Evolutionary conservation across 78 protist genomes (phyloP).

Genomic region (Guillardia theta): DNA sequence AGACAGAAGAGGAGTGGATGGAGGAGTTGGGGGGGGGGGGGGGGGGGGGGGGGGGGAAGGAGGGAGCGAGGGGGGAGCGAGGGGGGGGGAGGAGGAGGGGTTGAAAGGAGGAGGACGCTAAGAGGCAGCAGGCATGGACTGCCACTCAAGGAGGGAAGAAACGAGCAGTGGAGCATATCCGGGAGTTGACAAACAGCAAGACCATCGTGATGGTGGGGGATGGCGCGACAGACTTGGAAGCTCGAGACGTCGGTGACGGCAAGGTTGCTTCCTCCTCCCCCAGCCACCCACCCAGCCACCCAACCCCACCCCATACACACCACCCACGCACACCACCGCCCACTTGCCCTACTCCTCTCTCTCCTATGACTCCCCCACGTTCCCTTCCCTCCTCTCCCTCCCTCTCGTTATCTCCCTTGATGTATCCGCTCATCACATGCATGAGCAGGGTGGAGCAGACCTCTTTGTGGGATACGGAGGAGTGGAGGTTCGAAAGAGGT

Average conservation of each 20-base stretch:
- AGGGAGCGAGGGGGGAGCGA: too few relatives aligned
- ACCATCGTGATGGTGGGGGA: slow-evolving; percentile 45
- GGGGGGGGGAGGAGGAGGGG: too few relatives aligned
- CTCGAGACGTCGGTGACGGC: neutral
- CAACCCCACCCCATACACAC: too few relatives aligned
- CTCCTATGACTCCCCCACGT: neutral
- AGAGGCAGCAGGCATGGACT: neutral
- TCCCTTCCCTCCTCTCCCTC: neutral
- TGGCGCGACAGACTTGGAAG: slow-evolving; percentile 71
- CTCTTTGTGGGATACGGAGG: slow-evolving; percentile 65
- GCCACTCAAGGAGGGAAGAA: neutral
- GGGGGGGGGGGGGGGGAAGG: too few relatives aligned
- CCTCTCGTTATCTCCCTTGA: neutral
- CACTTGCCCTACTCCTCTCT: slow-evolving; percentile 9
- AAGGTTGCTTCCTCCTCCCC: too few relatives aligned
- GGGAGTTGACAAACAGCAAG: neutral
- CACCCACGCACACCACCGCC: too few relatives aligned
- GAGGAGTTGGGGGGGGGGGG: neutral
- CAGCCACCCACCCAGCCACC: too few relatives aligned
- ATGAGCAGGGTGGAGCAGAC: neutral
- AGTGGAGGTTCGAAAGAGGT: neutral
- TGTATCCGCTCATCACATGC: neutral
- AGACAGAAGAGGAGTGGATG: slow-evolving; percentile 51
- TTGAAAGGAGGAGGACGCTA: too few relatives aligned
- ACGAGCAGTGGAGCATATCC: neutral